Evolutionary conservation across 768 basidiomycete genomes (phyloP).

Genomic region (Leccinellum luteum): DNA sequence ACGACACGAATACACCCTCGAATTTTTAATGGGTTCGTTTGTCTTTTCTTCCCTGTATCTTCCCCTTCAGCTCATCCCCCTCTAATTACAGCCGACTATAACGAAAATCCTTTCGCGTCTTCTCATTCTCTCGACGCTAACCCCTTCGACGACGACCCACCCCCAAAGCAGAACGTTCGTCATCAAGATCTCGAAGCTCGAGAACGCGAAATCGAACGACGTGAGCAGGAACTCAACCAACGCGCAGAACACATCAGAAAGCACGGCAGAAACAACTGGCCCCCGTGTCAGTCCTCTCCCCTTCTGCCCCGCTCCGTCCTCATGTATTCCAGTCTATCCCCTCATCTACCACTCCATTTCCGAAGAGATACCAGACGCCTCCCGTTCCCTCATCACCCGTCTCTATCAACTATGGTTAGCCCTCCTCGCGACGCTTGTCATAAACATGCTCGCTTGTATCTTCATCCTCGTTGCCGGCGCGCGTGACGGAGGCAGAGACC

Average conservation of each 20-base stretch:
- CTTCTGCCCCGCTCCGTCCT: slow-evolving; percentile 15
- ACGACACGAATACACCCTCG: slow-evolving; percentile 1
- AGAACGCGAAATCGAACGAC: slow-evolving; percentile 76
- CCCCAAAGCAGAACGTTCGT: slow-evolving; percentile 38
- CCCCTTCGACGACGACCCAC: slow-evolving; percentile 85
- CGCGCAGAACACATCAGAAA: slow-evolving; percentile 67
- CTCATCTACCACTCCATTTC: slow-evolving; percentile 91
- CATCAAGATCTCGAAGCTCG: slow-evolving; percentile 70
- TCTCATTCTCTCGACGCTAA: slow-evolving; percentile 83
- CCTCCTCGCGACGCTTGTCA: slow-evolving; percentile 71
- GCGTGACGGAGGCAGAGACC: slow-evolving; percentile 70
- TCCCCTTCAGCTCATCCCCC: background rate
- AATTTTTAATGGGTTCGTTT: slow-evolving; percentile 29
- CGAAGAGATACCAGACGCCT: slow-evolving; percentile 85
- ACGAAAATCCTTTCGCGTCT: slow-evolving; percentile 82
- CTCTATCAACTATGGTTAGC: slow-evolving; percentile 95
- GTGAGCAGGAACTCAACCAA: slow-evolving; percentile 71
- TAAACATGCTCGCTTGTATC: slow-evolving; percentile 92
- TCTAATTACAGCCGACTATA: slow-evolving; percentile 26
- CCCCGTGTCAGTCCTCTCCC: slow-evolving; percentile 61
- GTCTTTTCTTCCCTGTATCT: background rate
- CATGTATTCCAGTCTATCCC: slow-evolving; percentile 69
- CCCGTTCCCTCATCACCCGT: slow-evolving; percentile 75
- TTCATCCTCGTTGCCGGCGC: slow-evolving; percentile 78
- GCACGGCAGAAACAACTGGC: slow-evolving; percentile 92